Evolutionary conservation across 2,329 filamentous ascomycete species (phyloP).

Genomic region (Onygena corvina): DNA sequence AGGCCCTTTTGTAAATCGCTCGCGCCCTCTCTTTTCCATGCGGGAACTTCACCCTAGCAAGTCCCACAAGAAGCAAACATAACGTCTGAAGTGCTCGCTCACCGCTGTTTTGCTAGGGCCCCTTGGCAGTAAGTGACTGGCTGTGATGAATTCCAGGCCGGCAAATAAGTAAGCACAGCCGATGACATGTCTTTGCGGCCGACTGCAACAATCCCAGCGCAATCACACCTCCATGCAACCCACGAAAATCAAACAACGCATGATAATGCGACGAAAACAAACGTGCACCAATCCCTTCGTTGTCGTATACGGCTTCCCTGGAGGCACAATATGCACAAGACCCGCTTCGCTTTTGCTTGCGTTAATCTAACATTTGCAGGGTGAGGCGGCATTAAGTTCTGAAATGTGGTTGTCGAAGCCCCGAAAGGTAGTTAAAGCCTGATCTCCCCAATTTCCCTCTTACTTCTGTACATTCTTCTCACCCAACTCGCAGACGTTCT

Average conservation of each 20-base stretch:
- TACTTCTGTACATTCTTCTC: constrained; percentile 7
- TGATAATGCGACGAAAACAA: constrained; percentile 4
- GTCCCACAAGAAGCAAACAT: background rate
- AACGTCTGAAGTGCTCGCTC: background rate
- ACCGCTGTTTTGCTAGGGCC: constrained; percentile 1
- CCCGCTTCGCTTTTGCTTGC: constrained; percentile 1
- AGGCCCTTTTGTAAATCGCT: background rate
- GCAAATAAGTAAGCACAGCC: background rate
- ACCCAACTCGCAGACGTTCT: constrained; percentile 6
- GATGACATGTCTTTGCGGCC: constrained; percentile 3
- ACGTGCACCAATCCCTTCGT: constrained; percentile 3
- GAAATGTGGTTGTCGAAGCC: constrained; percentile 3
- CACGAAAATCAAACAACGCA: constrained; percentile 1
- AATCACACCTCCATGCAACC: constrained; percentile 3
- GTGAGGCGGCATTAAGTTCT: background rate
- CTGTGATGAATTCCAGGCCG: background rate
- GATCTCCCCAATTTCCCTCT: constrained; percentile 16
- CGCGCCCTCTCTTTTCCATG: background rate
- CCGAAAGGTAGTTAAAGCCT: constrained; percentile 17
- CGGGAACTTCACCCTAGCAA: background rate
- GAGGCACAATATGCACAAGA: background rate
- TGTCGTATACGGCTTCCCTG: background rate
- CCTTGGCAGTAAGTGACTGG: constrained; percentile 6
- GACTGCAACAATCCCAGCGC: constrained; percentile 2
- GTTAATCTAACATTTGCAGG: background rate